These are phyloP conservation scores for Boletellus sp. DNA, from an alignment of 1,284 basidiomycete species.

Conservation along the genomic window DNA sequence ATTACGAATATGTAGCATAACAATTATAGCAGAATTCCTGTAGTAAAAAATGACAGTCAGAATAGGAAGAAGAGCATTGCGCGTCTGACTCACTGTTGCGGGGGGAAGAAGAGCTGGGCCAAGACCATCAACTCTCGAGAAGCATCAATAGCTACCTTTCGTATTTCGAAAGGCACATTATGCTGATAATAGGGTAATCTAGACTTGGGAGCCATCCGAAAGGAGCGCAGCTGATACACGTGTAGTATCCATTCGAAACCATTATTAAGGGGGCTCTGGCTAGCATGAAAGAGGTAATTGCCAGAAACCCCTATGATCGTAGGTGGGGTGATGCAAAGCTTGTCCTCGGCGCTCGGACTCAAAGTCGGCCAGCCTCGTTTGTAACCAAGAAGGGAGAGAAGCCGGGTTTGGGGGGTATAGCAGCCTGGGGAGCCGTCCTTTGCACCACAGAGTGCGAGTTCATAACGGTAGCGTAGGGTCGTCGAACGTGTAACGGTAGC, in stretches of 20 bases:
- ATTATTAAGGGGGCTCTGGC: constrained; percentile 38
- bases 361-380: constrained; percentile 53
- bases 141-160: constrained; percentile 49
- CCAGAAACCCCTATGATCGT: constrained; percentile 47
- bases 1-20: constrained; percentile 30
- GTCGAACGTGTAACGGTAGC: constrained; percentile 44
- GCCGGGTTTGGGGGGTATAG: constrained; percentile 39
- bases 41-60: neutral
- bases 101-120: constrained; percentile 37
- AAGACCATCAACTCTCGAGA: constrained; percentile 48
- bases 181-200: constrained; percentile 48
- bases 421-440: constrained; percentile 46
- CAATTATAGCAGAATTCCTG: constrained; percentile 26
- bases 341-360: constrained; percentile 48
- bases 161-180: constrained; percentile 43
- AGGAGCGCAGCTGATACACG: constrained; percentile 52
- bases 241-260: constrained; percentile 41
- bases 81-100: constrained; percentile 19
- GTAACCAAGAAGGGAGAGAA: constrained; percentile 47
- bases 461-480: constrained; percentile 50
- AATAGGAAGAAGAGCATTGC: constrained; percentile 1
- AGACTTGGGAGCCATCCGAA: constrained; percentile 43
- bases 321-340: constrained; percentile 40
- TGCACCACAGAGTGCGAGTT: constrained; percentile 53
- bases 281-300: constrained; percentile 51